A percentile compares a stretch with the other conserved stretches of the same genome.
Evolutionary conservation across 129 eudicot genomes (phyloP).

Genomic region (Pulicaria dysenterica): DNA sequence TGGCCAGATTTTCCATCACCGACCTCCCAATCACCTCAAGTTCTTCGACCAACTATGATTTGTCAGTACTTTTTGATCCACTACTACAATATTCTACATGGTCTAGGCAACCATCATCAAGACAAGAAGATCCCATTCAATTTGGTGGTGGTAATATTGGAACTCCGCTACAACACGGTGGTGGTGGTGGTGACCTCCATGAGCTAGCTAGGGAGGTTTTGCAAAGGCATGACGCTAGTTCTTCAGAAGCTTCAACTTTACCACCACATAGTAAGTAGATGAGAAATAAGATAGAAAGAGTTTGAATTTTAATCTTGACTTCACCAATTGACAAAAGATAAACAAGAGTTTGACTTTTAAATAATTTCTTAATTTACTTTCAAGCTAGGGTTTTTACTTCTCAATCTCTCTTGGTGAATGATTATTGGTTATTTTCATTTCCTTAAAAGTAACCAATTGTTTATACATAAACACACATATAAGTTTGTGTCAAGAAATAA

Average conservation of each 20-base stretch:
- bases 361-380: background rate
- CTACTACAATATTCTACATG: slow-evolving; percentile 48
- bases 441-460: background rate
- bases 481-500: background rate
- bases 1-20: slow-evolving; percentile 44
- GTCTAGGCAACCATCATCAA: slow-evolving; percentile 38
- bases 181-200: slow-evolving; percentile 58
- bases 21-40: slow-evolving; percentile 61
- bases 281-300: background rate
- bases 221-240: slow-evolving; percentile 43
- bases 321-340: slow-evolving; percentile 29
- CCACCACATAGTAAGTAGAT: slow-evolving; percentile 55
- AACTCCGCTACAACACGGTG: slow-evolving; percentile 27
- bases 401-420: slow-evolving; percentile 31
- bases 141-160: slow-evolving; percentile 33
- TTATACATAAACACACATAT: background rate
- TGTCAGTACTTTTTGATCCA: slow-evolving; percentile 69
- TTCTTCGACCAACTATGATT: slow-evolving; percentile 54
- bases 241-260: slow-evolving; percentile 50
- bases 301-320: slow-evolving; percentile 35
- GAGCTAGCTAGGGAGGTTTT: slow-evolving; percentile 75
- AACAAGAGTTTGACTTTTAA: slow-evolving; percentile 24
- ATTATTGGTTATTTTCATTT: background rate
- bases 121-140: slow-evolving; percentile 45
- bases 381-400: background rate